A percentile compares a stretch with the other conserved stretches of the same genome.
phyloP scores from a whole-genome alignment of 148 eudicot genomes.

The Polygonum aviculare region DNA sequence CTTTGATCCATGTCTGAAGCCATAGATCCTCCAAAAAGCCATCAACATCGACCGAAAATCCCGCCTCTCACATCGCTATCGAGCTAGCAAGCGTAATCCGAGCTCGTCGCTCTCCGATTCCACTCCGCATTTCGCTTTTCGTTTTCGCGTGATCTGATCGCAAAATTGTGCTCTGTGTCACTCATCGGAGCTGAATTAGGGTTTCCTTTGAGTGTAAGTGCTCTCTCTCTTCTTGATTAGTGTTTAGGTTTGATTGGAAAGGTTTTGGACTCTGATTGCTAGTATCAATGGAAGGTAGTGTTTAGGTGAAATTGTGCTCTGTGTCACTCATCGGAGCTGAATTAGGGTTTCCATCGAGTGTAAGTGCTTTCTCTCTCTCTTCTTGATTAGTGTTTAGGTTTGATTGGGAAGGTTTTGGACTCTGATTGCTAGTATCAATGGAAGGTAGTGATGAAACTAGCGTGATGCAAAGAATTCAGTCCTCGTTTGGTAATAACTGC shows the following conservation, averaged over 20 bases:
- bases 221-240: no score
- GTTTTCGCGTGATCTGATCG: no score
- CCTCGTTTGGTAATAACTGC: slow-evolving; percentile 24
- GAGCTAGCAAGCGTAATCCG: no score
- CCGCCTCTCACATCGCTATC: neutral
- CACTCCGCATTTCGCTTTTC: no score
- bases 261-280: neutral
- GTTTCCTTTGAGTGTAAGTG: slow-evolving; percentile 11
- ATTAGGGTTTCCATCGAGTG: slow-evolving; percentile 10
- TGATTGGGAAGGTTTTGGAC: neutral
- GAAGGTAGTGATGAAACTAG: slow-evolving; percentile 30
- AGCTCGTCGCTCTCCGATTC: no score
- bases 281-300: slow-evolving; percentile 20
- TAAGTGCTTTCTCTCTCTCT: neutral
- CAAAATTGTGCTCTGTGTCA: neutral
- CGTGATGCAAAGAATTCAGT: slow-evolving; percentile 20
- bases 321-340: neutral
- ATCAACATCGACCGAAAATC: slow-evolving; percentile 6
- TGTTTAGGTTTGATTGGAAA: neutral
- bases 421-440: slow-evolving; percentile 15
- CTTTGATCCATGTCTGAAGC: neutral
- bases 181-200: neutral
- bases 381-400: neutral
- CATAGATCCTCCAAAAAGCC: neutral
- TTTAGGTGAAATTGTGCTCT: no score